phyloP scores from a whole-genome alignment of 495 filamentous ascomycete genomes.

The Sphaerosporella brunnea region DNA sequence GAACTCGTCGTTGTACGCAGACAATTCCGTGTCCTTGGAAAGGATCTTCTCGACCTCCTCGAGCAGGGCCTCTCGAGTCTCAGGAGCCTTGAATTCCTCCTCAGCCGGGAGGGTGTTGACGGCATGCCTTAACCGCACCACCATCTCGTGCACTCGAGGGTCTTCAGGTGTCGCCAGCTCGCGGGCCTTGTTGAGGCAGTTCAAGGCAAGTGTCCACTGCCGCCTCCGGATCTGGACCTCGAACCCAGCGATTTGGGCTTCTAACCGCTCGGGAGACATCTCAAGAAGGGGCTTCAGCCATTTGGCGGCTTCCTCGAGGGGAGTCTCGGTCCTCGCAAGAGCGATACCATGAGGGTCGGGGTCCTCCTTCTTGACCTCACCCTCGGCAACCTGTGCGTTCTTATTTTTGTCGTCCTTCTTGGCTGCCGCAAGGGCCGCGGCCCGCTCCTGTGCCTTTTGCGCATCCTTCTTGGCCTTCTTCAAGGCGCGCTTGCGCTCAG shows the following conservation, averaged over 20 bases:
- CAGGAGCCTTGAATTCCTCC: slow-evolving; percentile 15
- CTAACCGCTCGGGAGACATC: slow-evolving; percentile 61
- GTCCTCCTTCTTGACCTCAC: slow-evolving; percentile 57
- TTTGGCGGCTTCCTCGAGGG: slow-evolving; percentile 71
- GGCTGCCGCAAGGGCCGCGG: slow-evolving; percentile 51
- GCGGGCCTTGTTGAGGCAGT: slow-evolving; percentile 58
- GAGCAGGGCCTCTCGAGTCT: slow-evolving; percentile 15
- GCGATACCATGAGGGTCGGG: slow-evolving; percentile 66
- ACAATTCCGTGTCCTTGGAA: slow-evolving; percentile 38
- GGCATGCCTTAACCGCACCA: slow-evolving; percentile 47
- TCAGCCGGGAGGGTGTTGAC: slow-evolving; percentile 17
- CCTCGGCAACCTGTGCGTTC: slow-evolving; percentile 33
- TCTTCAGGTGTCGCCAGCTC: slow-evolving; percentile 51
- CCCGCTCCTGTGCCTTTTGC: slow-evolving; percentile 58
- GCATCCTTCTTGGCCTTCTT: slow-evolving; percentile 94
- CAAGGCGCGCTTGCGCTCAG: slow-evolving; percentile 74
- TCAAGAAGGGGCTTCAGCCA: slow-evolving; percentile 67
- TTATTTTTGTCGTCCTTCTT: slow-evolving; percentile 56
- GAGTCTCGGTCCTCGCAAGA: slow-evolving; percentile 60
- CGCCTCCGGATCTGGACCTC: slow-evolving; percentile 69
- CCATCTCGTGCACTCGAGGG: slow-evolving; percentile 62
- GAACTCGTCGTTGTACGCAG: slow-evolving; percentile 52
- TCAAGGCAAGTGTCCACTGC: slow-evolving; percentile 62
- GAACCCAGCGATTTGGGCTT: slow-evolving; percentile 63
- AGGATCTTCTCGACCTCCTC: slow-evolving; percentile 37